A percentile compares a stretch with the other conserved stretches of the same genome.
Conservation (phyloP, 305 asterid genomes). For the Salvia sclarea region DNA sequence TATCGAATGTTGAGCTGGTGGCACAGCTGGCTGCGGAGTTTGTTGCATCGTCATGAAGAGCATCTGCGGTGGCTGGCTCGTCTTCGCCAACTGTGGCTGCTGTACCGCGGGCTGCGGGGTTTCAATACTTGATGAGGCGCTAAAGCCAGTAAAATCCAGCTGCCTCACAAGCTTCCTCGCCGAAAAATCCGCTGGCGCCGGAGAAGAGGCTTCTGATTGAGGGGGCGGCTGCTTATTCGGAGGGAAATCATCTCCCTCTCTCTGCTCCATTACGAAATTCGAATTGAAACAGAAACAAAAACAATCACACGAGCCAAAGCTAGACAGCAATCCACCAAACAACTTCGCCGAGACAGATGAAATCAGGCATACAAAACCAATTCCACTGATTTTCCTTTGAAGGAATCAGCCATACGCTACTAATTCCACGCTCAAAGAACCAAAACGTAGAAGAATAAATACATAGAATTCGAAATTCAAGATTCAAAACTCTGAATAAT, state of each 20-base stretch:
- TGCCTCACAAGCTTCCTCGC: slow-evolving; percentile 86
- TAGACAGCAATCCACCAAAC: slow-evolving; percentile 33
- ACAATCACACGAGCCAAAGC: slow-evolving; percentile 28
- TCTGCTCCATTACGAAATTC: slow-evolving; percentile 62
- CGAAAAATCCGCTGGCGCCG: slow-evolving; percentile 55
- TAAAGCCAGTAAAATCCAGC: slow-evolving; percentile 71
- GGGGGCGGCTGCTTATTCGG: slow-evolving; percentile 46
- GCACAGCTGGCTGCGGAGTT: slow-evolving; percentile 40
- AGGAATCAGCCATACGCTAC: slow-evolving; percentile 20
- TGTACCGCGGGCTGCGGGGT: slow-evolving; percentile 34
- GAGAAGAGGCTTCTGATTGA: slow-evolving; percentile 49
- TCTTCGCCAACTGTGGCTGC: slow-evolving; percentile 41
- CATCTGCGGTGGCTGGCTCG: slow-evolving; percentile 47
- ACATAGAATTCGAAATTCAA: background rate
- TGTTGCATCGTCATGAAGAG: slow-evolving; percentile 53
- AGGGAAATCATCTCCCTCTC: slow-evolving; percentile 63
- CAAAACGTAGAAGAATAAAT: background rate
- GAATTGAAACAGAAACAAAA: slow-evolving; percentile 30
- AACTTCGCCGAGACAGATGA: slow-evolving; percentile 6
- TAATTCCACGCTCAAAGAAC: slow-evolving; percentile 32
- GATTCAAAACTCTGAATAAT: slow-evolving; percentile 26
- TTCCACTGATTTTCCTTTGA: slow-evolving; percentile 30
- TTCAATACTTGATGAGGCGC: slow-evolving; percentile 46
- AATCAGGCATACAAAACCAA: slow-evolving; percentile 25
- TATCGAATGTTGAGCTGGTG: slow-evolving; percentile 50